Base-by-base conservation (phyloP, 2,329 filamentous ascomycete species). In the Zarea fungicola region DNA sequence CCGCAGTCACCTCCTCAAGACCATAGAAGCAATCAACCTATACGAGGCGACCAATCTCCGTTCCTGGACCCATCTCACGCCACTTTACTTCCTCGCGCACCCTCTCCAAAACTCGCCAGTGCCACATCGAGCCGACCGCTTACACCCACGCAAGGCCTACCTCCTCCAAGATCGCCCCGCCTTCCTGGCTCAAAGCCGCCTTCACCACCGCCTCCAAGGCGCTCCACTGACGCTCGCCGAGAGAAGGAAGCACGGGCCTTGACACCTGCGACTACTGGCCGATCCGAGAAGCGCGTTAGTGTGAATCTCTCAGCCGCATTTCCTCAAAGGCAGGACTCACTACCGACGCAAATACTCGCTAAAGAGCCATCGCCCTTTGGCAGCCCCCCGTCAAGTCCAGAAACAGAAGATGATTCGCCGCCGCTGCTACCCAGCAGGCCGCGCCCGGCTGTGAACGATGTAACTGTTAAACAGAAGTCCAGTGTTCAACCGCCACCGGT, bases 341-440 rank as follows among this genome's bases (percentile, higher is more conserved):
- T 31, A 6, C 53, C 44, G 3, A 61, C 50, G 43, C 41, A 53
- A 19, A 6, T 54, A 53, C 9, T 54, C 64, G 5, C 58, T 1
- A 64, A 72, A 52, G 69, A 72, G 60, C 62, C 83, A 0, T 96
- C 92, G 1, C 91, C 92, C 0, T 96, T 96, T 62, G 90, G 76
- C 60, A 96, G 89, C 29, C 90, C 90, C 16, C 89, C 91, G 0
- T 84, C 82, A 56, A 92, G 85, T 61, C 78, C 80, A 5, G 82
- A 77, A 47, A 63, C 72, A 0, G 72, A 76, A n/a, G 69, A 70
- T n/a, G 69, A 71, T n/a, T 68, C 70, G 6, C 74, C 74, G 7
- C 76, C 78, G 1, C 68, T 66, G 48, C 70, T 77, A 37, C 76
- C 70, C 16, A 70, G 64, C 6, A 69, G 77, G 11, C 76, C 75